Base-by-base conservation (phyloP, 2,329 filamentous ascomycete species). In the Colletotrichum karsti region DNA sequence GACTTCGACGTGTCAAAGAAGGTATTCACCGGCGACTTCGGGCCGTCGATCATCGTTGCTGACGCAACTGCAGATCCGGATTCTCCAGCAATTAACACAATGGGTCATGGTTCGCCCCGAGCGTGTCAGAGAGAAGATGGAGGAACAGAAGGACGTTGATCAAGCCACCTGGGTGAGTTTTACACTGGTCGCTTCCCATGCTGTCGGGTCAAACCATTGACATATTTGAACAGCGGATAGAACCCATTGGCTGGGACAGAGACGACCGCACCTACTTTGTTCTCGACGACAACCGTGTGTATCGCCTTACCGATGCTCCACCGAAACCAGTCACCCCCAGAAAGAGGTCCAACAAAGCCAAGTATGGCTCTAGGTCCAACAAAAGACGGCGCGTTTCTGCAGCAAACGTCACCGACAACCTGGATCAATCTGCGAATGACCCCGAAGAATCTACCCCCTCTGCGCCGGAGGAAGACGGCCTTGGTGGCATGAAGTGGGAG, bases 221-320 rank as follows among this genome's bases (percentile, higher is more conserved):
- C 33, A 26, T 15, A 18, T 5, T 24, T 20, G 15, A n/a, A 20
- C 59, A 92, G 90, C 85, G 90, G 67, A 94, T 96, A 72, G 93
- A 95, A 74, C 92, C 93, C 0, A 91, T 92, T 70, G 96, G 96
- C 9, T 98, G 94, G 90, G 96, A 99, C 78, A 87, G 90, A 22
- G 86, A 97, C 51, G 95, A 97, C 71, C 91, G 94, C 39, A 91
- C 90, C 37, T 97, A 98, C 77, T 97, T 92, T 75, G 91, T 98
- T 3, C 87, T 99, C 4, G 95, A 98, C 74, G 96, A 99, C 77
- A 97, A 98, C 74, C 89, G 96, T 70, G 84, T 99, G 44, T 99
- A 99, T 78, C 92, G 95, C 63, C 86, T 92, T 69, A 94, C 93
- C n/a, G 93, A 97, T 67, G 87, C 92, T 26, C 88, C 90, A 1